A percentile compares a stretch with the other conserved stretches of the same genome.
Conservation (phyloP, 306 rosid species). For the Quercus variabilis region DNA sequence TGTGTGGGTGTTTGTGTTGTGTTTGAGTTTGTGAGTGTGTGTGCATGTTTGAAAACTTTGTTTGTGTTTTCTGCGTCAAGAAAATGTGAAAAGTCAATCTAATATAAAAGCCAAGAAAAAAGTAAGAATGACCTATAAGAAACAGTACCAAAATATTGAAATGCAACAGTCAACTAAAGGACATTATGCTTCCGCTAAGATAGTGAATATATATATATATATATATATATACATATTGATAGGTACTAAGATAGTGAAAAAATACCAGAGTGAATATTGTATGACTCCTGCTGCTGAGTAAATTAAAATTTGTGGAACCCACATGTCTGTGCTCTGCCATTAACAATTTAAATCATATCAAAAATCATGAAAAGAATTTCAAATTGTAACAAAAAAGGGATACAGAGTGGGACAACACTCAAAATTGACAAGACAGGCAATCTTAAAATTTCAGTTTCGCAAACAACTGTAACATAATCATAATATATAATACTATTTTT, state of each 20-base stretch:
- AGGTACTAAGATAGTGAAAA: constrained; percentile 17
- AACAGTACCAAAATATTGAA: constrained; percentile 17
- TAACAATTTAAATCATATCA: constrained; percentile 21
- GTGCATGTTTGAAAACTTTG: too few species aligned
- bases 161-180: constrained; percentile 22
- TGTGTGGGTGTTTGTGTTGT: not conserved
- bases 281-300: constrained; percentile 99
- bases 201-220: not conserved
- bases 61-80: not conserved
- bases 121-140: constrained; percentile 6
- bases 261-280: constrained; percentile 92
- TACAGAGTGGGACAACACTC: constrained; percentile 16
- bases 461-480: constrained; percentile 19
- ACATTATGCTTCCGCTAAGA: constrained; percentile 22
- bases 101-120: constrained; percentile 4
- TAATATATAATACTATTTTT: constrained; percentile 10
- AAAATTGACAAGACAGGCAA: constrained; percentile 22
- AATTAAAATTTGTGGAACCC: constrained; percentile 93
- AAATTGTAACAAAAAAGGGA: constrained; percentile 10
- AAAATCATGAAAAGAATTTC: constrained; percentile 16
- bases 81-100: constrained; percentile 1
- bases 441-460: not conserved
- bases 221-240: too few species aligned
- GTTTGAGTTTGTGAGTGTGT: not conserved
- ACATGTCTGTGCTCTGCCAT: constrained; percentile 95